Evolutionary conservation across 805 yeast genomes (phyloP), one percentile per base, ranked within the genome.

Genomic region (Danielia reshetovae): DNA sequence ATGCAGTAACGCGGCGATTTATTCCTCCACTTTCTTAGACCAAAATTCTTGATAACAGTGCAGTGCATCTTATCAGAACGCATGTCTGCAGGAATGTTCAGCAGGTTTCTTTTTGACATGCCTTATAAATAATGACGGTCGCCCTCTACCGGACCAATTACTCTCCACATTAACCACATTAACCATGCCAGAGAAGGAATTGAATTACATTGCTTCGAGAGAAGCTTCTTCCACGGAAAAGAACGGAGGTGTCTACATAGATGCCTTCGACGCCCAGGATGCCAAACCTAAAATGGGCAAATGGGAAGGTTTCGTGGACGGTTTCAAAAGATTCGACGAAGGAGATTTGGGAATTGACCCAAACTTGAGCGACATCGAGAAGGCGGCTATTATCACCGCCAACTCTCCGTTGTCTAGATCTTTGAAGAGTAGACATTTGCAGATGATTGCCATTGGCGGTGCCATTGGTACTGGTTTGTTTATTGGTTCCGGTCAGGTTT

Each of bases 401-500:
- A 64, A 66, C 38, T 64, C 85, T 4, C 88, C 85, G 2, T 62
- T 82, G 40, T 62, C 73, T 30, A 69, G 75, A 44, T 63, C 72
- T 10, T 57, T 78, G 51, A 77, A 75, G 46, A 57, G 62, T 28
- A 72, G 87, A 51, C 85, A 79, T 48, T 54, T 80, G 48, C 77
- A 78, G 45, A 77, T 81, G 74, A 72, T 81, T 41, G 78, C 85
- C 23, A 75, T 81, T 29, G 85, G 85, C 25, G 79, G 83, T 29
- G 70, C 80, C 27, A 74, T 80, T 24, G 85, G 85, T 39, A 78
- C 85, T 3, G 85, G 87, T 52, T 59, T 80, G 36, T 78, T 81
- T 42, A 77, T 77, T 35, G 85, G 84, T 38, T 71, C 72, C 32
- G 83, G 79, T 44, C 56, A 70, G 27, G 75, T 83, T 1, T 61